A percentile compares a stretch with the other conserved stretches of the same genome.
These are phyloP conservation scores for Emericellopsis atlantica DNA, from an alignment of 2,329 filamentous ascomycete species.

Conservation along the genomic window DNA sequence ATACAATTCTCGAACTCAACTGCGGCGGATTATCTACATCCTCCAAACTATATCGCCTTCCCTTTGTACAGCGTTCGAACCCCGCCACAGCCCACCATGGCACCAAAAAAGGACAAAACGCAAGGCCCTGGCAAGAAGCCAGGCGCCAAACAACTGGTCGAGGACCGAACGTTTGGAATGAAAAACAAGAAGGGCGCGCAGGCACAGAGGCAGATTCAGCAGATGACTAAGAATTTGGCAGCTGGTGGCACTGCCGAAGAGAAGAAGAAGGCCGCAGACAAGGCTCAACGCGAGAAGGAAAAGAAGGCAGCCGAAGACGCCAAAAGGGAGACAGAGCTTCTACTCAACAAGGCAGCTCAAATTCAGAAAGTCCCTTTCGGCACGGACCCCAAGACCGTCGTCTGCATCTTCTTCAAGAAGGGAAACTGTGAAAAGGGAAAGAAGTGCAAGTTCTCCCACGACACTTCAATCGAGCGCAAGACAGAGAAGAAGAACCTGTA, in stretches of 20 bases:
- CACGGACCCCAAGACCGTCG: conserved; percentile 92
- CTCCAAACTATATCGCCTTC: not conserved
- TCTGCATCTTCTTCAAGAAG: conserved; percentile 96
- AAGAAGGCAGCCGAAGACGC: conserved; percentile 85
- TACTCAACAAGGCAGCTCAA: conserved; percentile 86
- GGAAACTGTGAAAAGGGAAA: conserved; percentile 93
- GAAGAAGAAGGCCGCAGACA: conserved; percentile 65
- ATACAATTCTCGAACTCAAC: not conserved
- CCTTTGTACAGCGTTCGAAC: conserved; percentile 3
- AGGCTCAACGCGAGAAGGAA: conserved; percentile 61
- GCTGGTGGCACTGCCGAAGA: conserved; percentile 72
- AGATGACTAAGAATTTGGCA: conserved; percentile 62
- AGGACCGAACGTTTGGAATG: conserved; percentile 99
- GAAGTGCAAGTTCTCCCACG: conserved; percentile 98
- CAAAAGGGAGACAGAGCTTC: conserved; percentile 62
- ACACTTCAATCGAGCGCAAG: conserved; percentile 80
- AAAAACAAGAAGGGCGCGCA: conserved; percentile 97
- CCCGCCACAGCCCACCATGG: conserved; percentile 45
- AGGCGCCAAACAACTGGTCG: conserved; percentile 50
- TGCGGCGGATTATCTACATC: not conserved
- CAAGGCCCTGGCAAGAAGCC: conserved; percentile 39
- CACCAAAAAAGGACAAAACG: conserved; percentile 38
- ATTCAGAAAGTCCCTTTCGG: conserved; percentile 97
- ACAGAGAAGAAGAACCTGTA: conserved; percentile 87
- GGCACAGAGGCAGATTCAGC: conserved; percentile 82